phyloP scores from a whole-genome alignment of 305 asterid species.

The Fraxinus paxiana region DNA sequence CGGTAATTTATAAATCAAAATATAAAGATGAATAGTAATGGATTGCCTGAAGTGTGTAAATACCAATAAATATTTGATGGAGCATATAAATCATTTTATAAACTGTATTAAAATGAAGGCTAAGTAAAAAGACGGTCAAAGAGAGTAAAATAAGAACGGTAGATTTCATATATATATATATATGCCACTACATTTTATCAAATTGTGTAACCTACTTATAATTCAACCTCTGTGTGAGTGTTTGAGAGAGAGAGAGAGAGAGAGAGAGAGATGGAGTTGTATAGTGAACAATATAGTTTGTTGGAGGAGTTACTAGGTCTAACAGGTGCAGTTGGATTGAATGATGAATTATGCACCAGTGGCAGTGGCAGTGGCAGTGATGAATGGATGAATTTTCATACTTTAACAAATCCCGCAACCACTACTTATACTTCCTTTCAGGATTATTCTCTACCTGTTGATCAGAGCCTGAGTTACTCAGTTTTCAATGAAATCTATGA shows the following conservation, averaged over 20 bases:
- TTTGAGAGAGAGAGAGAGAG: slow-evolving; percentile 9
- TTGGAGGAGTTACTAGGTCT: slow-evolving; percentile 47
- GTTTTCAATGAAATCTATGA: slow-evolving; percentile 25
- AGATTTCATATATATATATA: too few relatives aligned
- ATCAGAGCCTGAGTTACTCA: slow-evolving; percentile 14
- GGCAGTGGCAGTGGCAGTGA: background rate
- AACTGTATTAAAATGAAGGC: background rate
- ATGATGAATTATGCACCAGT: slow-evolving; percentile 20
- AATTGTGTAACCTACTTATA: background rate
- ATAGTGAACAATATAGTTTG: slow-evolving; percentile 28
- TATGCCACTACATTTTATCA: slow-evolving; percentile 22
- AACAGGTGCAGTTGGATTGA: slow-evolving; percentile 20
- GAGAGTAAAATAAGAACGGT: background rate
- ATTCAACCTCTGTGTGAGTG: background rate
- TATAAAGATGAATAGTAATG: too few relatives aligned
- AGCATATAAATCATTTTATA: too few relatives aligned
- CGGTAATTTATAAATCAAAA: too few relatives aligned
- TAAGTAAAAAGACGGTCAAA: background rate
- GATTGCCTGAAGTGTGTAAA: too few relatives aligned
- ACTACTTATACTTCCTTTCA: slow-evolving; percentile 12
- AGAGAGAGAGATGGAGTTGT: slow-evolving; percentile 29
- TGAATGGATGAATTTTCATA: background rate
- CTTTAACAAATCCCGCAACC: slow-evolving; percentile 13
- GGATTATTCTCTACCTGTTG: slow-evolving; percentile 24
- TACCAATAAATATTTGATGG: too few relatives aligned